Evolutionary conservation across 2,329 filamentous ascomycete genomes (phyloP).

Genomic region (Zymoseptoria pseudotritici): DNA sequence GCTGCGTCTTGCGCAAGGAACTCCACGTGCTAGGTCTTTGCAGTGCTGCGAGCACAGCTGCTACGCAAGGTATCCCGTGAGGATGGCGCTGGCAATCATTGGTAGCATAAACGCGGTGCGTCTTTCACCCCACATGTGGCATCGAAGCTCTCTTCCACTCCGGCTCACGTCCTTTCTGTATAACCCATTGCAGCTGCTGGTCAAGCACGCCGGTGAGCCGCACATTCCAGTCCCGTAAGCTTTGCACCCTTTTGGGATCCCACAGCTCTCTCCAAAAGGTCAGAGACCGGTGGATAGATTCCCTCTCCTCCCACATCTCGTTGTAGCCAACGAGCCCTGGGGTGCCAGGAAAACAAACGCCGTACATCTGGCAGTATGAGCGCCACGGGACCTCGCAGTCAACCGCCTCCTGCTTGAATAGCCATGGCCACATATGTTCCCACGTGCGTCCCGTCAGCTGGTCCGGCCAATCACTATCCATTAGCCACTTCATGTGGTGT

Average conservation of each 20-base stretch:
- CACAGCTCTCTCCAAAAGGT: conserved; percentile 2
- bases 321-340: conserved; percentile 2
- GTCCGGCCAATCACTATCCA: conserved; percentile 8
- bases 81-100: background rate
- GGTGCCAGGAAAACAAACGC: conserved; percentile 3
- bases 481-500: conserved; percentile 8
- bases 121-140: background rate
- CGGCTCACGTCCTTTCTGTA: background rate
- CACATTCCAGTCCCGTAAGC: background rate
- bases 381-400: conserved; percentile 4
- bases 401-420: conserved; percentile 4
- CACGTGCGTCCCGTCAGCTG: conserved; percentile 9
- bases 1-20: background rate
- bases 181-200: background rate
- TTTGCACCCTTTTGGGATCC: background rate
- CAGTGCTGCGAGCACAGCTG: background rate
- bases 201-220: conserved; percentile 5
- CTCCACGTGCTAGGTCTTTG: background rate
- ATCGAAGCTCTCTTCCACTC: background rate
- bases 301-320: conserved; percentile 6
- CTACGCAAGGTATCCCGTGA: background rate
- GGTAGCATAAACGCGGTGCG: background rate
- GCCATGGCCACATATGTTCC: conserved; percentile 15
- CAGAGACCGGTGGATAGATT: background rate
- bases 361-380: conserved; percentile 6